A percentile compares a stretch with the other conserved stretches of the same genome.
phyloP scores from a whole-genome alignment of 495 filamentous ascomycete genomes.

The Venustampulla echinocandica region DNA sequence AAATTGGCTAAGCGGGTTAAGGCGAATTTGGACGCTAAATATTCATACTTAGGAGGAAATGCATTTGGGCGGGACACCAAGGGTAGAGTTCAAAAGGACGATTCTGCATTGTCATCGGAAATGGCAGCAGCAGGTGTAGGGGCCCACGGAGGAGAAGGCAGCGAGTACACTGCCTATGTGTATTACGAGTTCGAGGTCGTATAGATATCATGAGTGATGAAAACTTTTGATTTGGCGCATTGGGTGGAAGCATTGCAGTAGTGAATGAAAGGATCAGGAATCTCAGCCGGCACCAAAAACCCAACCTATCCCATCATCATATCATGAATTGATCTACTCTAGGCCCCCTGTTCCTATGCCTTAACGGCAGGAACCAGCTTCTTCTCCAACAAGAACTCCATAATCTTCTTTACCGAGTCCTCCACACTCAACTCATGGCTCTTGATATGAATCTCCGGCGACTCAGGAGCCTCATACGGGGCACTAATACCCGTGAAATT shows the following conservation, averaged over 20 bases:
- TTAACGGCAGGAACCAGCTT: slow-evolving; percentile 22
- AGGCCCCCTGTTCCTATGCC: slow-evolving; percentile 3
- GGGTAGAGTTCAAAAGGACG: slow-evolving; percentile 80
- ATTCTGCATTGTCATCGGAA: slow-evolving; percentile 62
- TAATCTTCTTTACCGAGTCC: slow-evolving; percentile 78
- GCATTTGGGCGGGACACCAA: slow-evolving; percentile 92
- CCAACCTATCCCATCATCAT: not conserved
- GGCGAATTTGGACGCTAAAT: slow-evolving; percentile 68
- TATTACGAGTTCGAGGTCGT: slow-evolving; percentile 90
- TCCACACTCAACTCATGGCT: slow-evolving; percentile 69
- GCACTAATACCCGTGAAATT: slow-evolving; percentile 93
- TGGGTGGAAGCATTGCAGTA: slow-evolving; percentile 15
- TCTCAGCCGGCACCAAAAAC: not conserved
- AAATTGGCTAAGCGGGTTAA: slow-evolving; percentile 80
- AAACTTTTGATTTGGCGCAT: not conserved
- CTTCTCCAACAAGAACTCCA: slow-evolving; percentile 63
- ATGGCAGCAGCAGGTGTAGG: slow-evolving; percentile 61
- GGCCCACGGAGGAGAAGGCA: slow-evolving; percentile 47
- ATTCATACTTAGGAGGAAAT: slow-evolving; percentile 89
- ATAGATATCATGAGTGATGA: slow-evolving; percentile 23
- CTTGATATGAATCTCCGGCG: slow-evolving; percentile 76
- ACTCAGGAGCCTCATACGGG: slow-evolving; percentile 85
- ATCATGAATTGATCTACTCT: too few species aligned
- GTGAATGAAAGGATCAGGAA: slow-evolving; percentile 7
- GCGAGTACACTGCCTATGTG: slow-evolving; percentile 92